Conservation (phyloP, 805 yeast genomes). For the Ogataea angusta region DNA sequence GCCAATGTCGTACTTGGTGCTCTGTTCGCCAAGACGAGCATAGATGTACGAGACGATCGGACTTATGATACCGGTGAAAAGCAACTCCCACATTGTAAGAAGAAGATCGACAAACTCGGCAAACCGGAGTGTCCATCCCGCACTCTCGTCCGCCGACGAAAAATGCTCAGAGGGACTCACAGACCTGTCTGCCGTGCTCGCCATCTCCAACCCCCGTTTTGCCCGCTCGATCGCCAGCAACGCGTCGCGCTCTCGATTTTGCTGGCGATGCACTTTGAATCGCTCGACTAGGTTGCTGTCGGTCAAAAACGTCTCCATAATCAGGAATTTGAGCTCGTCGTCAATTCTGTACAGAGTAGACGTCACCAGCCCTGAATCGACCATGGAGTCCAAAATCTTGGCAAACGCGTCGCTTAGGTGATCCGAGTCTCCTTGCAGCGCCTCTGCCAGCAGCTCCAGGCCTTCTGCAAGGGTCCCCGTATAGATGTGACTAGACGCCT, state of each 20-base stretch:
- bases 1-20: background rate
- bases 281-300: conserved; percentile 17
- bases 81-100: background rate
- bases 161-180: background rate
- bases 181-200: background rate
- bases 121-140: background rate
- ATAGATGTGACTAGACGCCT: conserved; percentile 4
- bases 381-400: conserved; percentile 14
- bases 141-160: background rate
- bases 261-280: conserved; percentile 7
- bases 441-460: conserved; percentile 15
- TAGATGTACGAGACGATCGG: background rate
- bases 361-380: conserved; percentile 9
- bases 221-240: conserved; percentile 1
- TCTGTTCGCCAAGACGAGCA: background rate
- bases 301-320: conserved; percentile 18
- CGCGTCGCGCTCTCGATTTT: background rate
- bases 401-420: conserved; percentile 17
- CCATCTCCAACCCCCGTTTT: background rate
- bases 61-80: background rate
- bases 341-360: conserved; percentile 12
- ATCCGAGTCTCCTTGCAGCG: conserved; percentile 19
- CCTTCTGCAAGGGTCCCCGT: conserved; percentile 12
- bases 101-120: background rate
- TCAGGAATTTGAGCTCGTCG: conserved; percentile 15